A percentile compares a stretch with the other conserved stretches of the same genome.
phyloP scores from a whole-genome alignment of 768 basidiomycete genomes.

The Kondoa malvinella region DNA sequence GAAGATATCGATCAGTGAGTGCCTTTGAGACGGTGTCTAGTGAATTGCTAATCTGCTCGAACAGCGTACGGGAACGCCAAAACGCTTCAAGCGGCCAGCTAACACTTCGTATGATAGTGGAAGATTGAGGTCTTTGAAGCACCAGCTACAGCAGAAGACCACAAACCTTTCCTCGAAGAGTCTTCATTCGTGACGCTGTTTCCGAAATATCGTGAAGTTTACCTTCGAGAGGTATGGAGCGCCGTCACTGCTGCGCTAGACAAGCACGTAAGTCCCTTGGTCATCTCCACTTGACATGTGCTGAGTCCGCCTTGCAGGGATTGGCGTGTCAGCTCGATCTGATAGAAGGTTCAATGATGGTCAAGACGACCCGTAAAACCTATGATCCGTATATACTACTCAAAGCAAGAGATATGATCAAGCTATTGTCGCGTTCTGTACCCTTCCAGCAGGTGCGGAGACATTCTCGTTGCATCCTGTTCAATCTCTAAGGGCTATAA shows the following conservation, averaged over 20 bases:
- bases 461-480: not conserved
- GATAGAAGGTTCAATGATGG: slow-evolving; percentile 93
- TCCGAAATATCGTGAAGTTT: slow-evolving; percentile 95
- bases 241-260: slow-evolving; percentile 73
- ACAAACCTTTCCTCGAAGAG: slow-evolving; percentile 80
- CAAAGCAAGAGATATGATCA: slow-evolving; percentile 89
- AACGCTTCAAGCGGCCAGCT: not conserved
- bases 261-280: slow-evolving; percentile 42
- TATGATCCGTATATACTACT: slow-evolving; percentile 91
- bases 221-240: slow-evolving; percentile 85
- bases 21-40: not conserved
- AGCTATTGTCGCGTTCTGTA: slow-evolving; percentile 85
- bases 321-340: slow-evolving; percentile 81
- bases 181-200: slow-evolving; percentile 96
- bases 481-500: slow-evolving; percentile 9
- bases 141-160: slow-evolving; percentile 38
- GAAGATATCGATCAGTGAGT: slow-evolving; percentile 96
- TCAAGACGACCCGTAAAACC: slow-evolving; percentile 88
- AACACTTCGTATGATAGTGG: slow-evolving; percentile 40
- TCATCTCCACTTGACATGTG: not conserved
- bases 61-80: too few relatives aligned
- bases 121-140: slow-evolving; percentile 59
- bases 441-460: slow-evolving; percentile 35
- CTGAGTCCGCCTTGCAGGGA: slow-evolving; percentile 40
- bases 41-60: not conserved